These are phyloP conservation scores for Sarcodon sp. DNA, from an alignment of 768 basidiomycete species.

Conservation along the genomic window DNA sequence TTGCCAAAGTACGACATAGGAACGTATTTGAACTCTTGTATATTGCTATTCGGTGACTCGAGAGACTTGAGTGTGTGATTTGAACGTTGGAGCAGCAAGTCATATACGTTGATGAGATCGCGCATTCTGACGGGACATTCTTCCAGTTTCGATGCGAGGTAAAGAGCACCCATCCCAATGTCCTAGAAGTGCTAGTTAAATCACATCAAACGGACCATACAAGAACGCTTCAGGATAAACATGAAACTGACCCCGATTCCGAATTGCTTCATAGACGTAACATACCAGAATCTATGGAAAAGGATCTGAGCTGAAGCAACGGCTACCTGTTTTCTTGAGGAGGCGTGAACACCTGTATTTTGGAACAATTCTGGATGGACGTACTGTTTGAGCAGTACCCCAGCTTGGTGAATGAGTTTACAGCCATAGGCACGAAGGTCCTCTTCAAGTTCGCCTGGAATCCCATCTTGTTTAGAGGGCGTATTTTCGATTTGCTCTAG, in stretches of 20 bases:
- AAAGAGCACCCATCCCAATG: constrained; percentile 21
- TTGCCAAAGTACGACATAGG: constrained; percentile 86
- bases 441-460: constrained; percentile 72
- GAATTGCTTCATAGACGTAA: constrained; percentile 90
- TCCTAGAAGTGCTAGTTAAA: constrained; percentile 35
- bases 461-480: constrained; percentile 73
- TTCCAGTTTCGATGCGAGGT: constrained; percentile 70
- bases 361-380: constrained; percentile 13
- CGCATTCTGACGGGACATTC: constrained; percentile 87
- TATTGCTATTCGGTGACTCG: constrained; percentile 6
- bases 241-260: constrained; percentile 66
- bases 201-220: background rate
- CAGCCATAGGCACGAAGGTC: constrained; percentile 87
- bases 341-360: constrained; percentile 1
- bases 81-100: constrained; percentile 72
- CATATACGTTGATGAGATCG: constrained; percentile 90
- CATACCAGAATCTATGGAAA: constrained; percentile 95
- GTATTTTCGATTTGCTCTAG: constrained; percentile 64
- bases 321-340: constrained; percentile 87
- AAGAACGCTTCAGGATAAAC: background rate
- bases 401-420: constrained; percentile 91
- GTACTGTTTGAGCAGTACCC: constrained; percentile 82
- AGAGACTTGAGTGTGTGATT: constrained; percentile 29
- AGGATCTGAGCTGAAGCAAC: constrained; percentile 94
- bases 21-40: constrained; percentile 41